A percentile compares a stretch with the other conserved stretches of the same genome.
Conservation (phyloP, 805 yeast species). For the Brettanomyces nanus region DNA sequence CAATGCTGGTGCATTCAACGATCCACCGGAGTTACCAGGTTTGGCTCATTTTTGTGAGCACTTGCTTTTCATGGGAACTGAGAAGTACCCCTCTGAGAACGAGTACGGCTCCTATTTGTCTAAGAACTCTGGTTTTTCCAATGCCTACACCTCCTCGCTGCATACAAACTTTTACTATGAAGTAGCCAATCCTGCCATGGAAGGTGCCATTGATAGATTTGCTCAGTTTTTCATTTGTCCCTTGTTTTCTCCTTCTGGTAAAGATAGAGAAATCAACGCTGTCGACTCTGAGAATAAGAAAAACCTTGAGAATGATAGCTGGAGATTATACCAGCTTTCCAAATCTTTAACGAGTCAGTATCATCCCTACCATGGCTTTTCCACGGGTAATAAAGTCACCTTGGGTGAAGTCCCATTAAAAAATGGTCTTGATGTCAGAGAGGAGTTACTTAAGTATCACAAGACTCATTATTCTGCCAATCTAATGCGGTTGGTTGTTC, state of each 20-base stretch:
- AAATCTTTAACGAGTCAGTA: slow-evolving; percentile 60
- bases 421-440: slow-evolving; percentile 67
- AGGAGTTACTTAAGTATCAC: slow-evolving; percentile 72
- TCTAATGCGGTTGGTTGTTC: slow-evolving; percentile 76
- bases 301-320: slow-evolving; percentile 78
- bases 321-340: slow-evolving; percentile 85
- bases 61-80: slow-evolving; percentile 71
- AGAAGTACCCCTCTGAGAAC: slow-evolving; percentile 66
- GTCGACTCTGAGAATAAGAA: slow-evolving; percentile 95
- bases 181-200: slow-evolving; percentile 61
- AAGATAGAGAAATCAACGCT: slow-evolving; percentile 88
- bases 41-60: slow-evolving; percentile 76
- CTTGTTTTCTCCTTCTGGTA: slow-evolving; percentile 60
- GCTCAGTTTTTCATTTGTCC: slow-evolving; percentile 89
- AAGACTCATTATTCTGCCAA: slow-evolving; percentile 70
- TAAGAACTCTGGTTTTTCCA: slow-evolving; percentile 80
- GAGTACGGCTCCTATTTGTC: slow-evolving; percentile 68
- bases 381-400: slow-evolving; percentile 82
- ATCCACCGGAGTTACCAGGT: slow-evolving; percentile 57
- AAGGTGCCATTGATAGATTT: slow-evolving; percentile 88
- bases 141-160: slow-evolving; percentile 85
- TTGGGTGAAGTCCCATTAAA: slow-evolving; percentile 56
- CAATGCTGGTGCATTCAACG: slow-evolving; percentile 68
- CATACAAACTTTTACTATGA: slow-evolving; percentile 91
- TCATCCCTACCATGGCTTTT: slow-evolving; percentile 83